Evolutionary conservation across 371 early-diverging fungal species (phyloP).

Genomic region (Zopfochytrium polystomum): DNA sequence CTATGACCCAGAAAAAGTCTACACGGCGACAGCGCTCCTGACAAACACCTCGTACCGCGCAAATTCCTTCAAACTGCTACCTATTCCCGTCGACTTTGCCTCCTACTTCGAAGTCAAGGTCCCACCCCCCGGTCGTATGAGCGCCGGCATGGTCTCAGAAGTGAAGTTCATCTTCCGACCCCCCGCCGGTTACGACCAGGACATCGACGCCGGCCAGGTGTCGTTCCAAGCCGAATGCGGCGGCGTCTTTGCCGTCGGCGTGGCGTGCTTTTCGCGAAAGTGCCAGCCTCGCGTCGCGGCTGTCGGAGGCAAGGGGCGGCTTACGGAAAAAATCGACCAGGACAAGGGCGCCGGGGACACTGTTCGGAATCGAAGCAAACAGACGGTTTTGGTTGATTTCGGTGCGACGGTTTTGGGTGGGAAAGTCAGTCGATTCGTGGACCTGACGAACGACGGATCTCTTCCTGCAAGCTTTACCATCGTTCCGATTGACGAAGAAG

Average conservation of each 20-base stretch:
- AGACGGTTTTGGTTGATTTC: conserved; percentile 19
- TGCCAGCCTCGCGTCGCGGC: conserved; percentile 25
- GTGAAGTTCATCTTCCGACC: conserved; percentile 29
- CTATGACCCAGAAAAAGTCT: conserved; percentile 30
- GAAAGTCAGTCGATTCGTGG: conserved; percentile 8
- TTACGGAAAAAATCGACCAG: conserved; percentile 8
- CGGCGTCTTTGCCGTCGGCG: conserved; percentile 16
- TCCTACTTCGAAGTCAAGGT: conserved; percentile 30
- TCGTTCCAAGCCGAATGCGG: conserved; percentile 32
- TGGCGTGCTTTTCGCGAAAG: conserved; percentile 30
- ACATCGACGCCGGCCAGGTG: conserved; percentile 19
- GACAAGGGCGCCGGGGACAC: not conserved
- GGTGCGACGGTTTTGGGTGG: conserved; percentile 32
- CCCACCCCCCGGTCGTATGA: conserved; percentile 29
- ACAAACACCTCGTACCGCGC: conserved; percentile 36
- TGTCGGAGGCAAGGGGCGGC: conserved; percentile 21
- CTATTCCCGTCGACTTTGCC: conserved; percentile 31
- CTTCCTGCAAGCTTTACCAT: conserved; percentile 7
- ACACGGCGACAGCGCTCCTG: conserved; percentile 16
- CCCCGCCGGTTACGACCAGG: conserved; percentile 30
- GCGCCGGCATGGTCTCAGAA: conserved; percentile 33
- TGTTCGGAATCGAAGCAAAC: not conserved
- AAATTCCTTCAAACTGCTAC: conserved; percentile 32
- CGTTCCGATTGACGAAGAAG: not conserved
- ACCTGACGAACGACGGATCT: conserved; percentile 30